Conservation (phyloP, 2,329 filamentous ascomycete genomes). For the Hypomyces rosellus region DNA sequence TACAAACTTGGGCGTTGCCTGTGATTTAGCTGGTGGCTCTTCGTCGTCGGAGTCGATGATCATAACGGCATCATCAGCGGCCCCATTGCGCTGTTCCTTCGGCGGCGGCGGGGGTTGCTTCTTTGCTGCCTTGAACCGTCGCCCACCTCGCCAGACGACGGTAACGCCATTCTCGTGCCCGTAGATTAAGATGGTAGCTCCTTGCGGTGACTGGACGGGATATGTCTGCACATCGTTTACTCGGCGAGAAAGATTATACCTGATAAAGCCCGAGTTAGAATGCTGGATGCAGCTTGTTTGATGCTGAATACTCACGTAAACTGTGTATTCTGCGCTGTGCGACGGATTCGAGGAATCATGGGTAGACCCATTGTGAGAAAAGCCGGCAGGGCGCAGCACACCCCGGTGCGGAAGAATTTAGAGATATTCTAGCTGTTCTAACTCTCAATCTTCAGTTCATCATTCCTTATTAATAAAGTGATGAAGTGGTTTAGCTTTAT, state of each 20-base stretch:
- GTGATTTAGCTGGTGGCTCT: conserved; percentile 31
- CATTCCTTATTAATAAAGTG: background rate
- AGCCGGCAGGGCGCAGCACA: conserved; percentile 6
- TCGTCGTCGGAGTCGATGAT: conserved; percentile 60
- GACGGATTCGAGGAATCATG: conserved; percentile 35
- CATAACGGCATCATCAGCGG: conserved; percentile 49
- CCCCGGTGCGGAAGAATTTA: conserved; percentile 4
- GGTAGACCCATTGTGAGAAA: conserved; percentile 27
- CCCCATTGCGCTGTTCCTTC: conserved; percentile 47
- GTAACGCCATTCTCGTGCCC: conserved; percentile 58
- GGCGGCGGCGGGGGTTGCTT: conserved; percentile 21
- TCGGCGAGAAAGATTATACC: conserved; percentile 53
- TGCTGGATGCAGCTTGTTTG: background rate
- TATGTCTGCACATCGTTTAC: conserved; percentile 56
- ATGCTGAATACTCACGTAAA: conserved; percentile 35
- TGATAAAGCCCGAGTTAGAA: conserved; percentile 20
- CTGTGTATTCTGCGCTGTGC: conserved; percentile 43
- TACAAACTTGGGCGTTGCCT: conserved; percentile 30
- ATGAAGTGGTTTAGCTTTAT: background rate
- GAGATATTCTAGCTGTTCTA: background rate
- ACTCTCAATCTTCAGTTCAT: background rate
- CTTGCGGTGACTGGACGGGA: conserved; percentile 55
- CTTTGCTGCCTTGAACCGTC: conserved; percentile 45
- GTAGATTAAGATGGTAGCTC: conserved; percentile 56
- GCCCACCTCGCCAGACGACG: conserved; percentile 57